Percentiles rank a stretch among this genome's conserved stretches.
phyloP scores from a whole-genome alignment of 352 stramenopile species.

The Pythium phragmiticola region DNA sequence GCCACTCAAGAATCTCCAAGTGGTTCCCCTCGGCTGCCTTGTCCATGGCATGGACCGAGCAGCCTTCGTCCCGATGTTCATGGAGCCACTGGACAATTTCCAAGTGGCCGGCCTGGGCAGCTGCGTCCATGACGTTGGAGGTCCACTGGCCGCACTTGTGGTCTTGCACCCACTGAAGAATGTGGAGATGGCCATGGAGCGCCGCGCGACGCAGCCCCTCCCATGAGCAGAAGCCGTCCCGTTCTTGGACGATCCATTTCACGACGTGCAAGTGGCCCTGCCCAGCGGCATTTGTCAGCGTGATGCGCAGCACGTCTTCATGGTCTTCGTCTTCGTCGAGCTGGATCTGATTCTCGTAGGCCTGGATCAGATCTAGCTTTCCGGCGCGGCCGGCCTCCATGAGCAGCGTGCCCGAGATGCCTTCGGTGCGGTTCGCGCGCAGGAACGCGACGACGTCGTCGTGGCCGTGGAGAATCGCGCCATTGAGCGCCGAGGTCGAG shows the following conservation, averaged over 20 bases:
- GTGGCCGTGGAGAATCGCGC: slow-evolving; percentile 27
- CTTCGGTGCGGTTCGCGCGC: slow-evolving; percentile 21
- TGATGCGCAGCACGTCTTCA: slow-evolving; percentile 25
- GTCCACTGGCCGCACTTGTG: slow-evolving; percentile 27
- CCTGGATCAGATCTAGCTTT: slow-evolving; percentile 26
- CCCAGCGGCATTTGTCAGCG: slow-evolving; percentile 21
- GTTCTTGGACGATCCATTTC: slow-evolving; percentile 29
- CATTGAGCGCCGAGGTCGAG: slow-evolving; percentile 20
- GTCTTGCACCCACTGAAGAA: slow-evolving; percentile 29
- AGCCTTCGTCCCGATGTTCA: slow-evolving; percentile 26
- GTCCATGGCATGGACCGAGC: slow-evolving; percentile 30
- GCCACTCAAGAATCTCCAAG: slow-evolving; percentile 31
- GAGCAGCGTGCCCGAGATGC: slow-evolving; percentile 26
- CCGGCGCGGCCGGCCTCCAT: slow-evolving; percentile 18
- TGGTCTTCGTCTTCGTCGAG: slow-evolving; percentile 25
- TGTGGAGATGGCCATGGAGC: slow-evolving; percentile 24
- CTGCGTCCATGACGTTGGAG: slow-evolving; percentile 28
- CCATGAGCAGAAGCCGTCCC: slow-evolving; percentile 29
- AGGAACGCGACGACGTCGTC: slow-evolving; percentile 27
- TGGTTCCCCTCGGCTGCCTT: slow-evolving; percentile 20
- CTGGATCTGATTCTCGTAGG: slow-evolving; percentile 27
- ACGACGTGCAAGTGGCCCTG: slow-evolving; percentile 30
- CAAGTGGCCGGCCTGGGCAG: slow-evolving; percentile 24
- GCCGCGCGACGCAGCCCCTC: slow-evolving; percentile 27
- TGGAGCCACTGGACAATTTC: slow-evolving; percentile 33